Conservation (phyloP, 441 rosid species). For the Daphne laureola region DNA sequence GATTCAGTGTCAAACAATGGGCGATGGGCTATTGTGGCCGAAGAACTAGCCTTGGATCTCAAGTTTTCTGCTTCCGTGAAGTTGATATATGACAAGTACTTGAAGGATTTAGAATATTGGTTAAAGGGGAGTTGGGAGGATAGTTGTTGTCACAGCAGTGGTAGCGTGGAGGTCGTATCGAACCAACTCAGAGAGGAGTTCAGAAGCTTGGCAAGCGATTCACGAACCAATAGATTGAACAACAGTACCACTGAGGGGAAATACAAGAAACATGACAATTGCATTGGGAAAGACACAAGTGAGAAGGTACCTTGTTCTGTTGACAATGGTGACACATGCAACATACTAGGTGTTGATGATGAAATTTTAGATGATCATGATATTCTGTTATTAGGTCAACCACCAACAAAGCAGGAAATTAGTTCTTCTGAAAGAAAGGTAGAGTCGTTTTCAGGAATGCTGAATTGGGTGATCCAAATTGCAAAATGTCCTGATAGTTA, state of each 20-base stretch:
- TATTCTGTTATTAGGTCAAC: constrained; percentile 6
- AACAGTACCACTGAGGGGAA: constrained; percentile 16
- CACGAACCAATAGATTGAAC: constrained; percentile 10
- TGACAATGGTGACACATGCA: constrained; percentile 17
- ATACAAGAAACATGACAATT: constrained; percentile 9
- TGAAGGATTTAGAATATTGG: constrained; percentile 37
- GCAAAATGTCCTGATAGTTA: constrained; percentile 33
- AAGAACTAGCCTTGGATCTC: constrained; percentile 30
- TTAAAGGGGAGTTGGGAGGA: constrained; percentile 22
- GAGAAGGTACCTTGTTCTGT: constrained; percentile 9
- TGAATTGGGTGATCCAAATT: constrained; percentile 37
- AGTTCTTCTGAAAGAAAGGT: constrained; percentile 25
- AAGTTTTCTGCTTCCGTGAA: constrained; percentile 25
- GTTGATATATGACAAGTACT: constrained; percentile 34
- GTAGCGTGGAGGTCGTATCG: constrained; percentile 20
- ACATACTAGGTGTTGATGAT: constrained; percentile 20
- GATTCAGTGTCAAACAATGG: constrained; percentile 31
- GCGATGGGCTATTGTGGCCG: constrained; percentile 34
- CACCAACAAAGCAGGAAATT: constrained; percentile 12
- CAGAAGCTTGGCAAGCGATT: constrained; percentile 26
- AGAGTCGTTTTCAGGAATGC: constrained; percentile 29
- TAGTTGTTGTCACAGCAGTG: constrained; percentile 14
- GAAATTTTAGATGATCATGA: constrained; percentile 17
- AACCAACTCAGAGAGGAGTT: constrained; percentile 32
- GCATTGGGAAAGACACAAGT: constrained; percentile 7